Conservation (phyloP, 306 rosid species). For the Casuarina equisetifolia region DNA sequence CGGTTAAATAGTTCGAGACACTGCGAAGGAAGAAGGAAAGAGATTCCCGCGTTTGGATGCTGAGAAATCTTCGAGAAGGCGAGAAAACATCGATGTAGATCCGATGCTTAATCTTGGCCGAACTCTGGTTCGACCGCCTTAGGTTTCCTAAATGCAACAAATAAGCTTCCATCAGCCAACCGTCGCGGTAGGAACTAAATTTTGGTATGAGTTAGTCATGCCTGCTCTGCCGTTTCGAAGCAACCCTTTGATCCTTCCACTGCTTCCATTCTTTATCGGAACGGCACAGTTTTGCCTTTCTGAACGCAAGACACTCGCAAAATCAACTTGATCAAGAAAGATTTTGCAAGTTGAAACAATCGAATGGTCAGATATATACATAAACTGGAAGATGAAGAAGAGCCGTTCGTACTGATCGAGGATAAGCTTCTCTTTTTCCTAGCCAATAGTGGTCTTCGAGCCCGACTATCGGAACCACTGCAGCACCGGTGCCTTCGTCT, state of each 20-base stretch:
- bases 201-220: not conserved
- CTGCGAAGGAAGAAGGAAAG: not conserved
- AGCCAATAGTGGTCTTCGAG: constrained; percentile 11
- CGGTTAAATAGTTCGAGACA: not conserved
- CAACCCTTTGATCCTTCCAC: constrained; percentile 1
- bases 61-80: no score
- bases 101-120: not conserved
- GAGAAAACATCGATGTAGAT: not conserved
- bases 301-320: not conserved
- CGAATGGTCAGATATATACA: not conserved
- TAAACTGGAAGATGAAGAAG: not conserved
- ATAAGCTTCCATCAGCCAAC: not conserved
- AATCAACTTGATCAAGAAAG: not conserved
- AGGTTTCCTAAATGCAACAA: not conserved
- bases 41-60: no score
- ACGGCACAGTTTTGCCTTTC: constrained; percentile 18
- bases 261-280: constrained; percentile 9
- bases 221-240: not conserved
- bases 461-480: constrained; percentile 7
- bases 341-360: not conserved
- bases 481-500: constrained; percentile 16
- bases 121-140: not conserved
- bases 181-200: not conserved
- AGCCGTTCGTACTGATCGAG: not conserved
- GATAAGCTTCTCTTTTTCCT: constrained; percentile 12